Evolutionary conservation across 345 rosid genomes (phyloP).

Genomic region (Kandelia obovata): DNA sequence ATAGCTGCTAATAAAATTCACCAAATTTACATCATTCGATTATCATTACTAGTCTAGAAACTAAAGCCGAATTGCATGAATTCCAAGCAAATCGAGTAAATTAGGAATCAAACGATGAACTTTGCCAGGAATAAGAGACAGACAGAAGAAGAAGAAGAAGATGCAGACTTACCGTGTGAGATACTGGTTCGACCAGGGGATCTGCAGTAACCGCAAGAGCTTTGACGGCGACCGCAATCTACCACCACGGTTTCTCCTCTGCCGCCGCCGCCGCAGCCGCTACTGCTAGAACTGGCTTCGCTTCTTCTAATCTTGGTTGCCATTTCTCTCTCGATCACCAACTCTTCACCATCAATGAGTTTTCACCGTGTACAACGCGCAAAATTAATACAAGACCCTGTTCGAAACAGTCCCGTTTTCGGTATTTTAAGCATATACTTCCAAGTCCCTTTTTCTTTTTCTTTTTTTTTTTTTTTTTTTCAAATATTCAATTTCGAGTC

Average conservation of each 20-base stretch:
- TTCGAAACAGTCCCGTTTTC: too few relatives aligned
- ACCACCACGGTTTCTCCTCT: slow-evolving; percentile 54
- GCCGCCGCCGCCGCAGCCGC: slow-evolving; percentile 16
- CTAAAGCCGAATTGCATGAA: background rate
- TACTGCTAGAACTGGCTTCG: slow-evolving; percentile 70
- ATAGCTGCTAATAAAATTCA: background rate
- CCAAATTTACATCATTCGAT: background rate
- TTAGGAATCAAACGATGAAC: background rate
- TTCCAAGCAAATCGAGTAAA: slow-evolving; percentile 1
- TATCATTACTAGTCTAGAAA: background rate
- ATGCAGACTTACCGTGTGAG: slow-evolving; percentile 57
- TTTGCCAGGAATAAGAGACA: background rate
- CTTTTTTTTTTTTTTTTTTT: too few relatives aligned
- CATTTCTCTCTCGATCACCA: slow-evolving; percentile 22
- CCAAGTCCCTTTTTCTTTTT: too few relatives aligned
- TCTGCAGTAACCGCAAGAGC: slow-evolving; percentile 77
- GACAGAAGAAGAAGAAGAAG: background rate
- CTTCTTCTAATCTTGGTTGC: slow-evolving; percentile 34
- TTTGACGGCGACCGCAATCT: slow-evolving; percentile 47
- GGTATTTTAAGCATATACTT: too few relatives aligned
- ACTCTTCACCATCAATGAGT: background rate
- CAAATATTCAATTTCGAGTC: too few relatives aligned
- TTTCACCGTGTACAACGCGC: too few relatives aligned
- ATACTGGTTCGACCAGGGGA: slow-evolving; percentile 46
- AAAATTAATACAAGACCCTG: background rate